Conservation (phyloP, 2,329 filamentous ascomycete species). For the Hansfordia pulvinata region DNA sequence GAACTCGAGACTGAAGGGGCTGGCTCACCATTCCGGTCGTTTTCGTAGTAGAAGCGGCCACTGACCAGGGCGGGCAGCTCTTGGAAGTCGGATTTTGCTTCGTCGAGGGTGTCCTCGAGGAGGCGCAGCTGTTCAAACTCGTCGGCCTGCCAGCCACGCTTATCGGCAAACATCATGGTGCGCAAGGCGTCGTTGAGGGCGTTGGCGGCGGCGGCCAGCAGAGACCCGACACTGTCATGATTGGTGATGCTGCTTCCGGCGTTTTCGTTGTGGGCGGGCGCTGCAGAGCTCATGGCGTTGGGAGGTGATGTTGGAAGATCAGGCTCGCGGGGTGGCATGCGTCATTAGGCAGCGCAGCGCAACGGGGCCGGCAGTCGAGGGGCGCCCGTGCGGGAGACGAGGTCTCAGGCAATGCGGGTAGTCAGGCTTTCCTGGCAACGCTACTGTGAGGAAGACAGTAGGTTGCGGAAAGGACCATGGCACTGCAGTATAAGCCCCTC, state of each 20-base stretch:
- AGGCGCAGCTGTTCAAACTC: conserved; percentile 45
- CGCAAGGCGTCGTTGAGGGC: conserved; percentile 37
- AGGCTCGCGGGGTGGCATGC: too few relatives aligned
- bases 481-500: too few relatives aligned
- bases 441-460: too few relatives aligned
- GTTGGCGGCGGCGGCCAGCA: conserved; percentile 43
- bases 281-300: neutral
- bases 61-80: conserved; percentile 39
- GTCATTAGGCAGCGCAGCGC: too few relatives aligned
- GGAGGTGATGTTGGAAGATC: too few relatives aligned
- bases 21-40: conserved; percentile 37
- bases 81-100: conserved; percentile 48
- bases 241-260: conserved; percentile 14
- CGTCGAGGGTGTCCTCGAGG: conserved; percentile 40
- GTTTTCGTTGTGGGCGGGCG: neutral
- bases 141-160: conserved; percentile 42
- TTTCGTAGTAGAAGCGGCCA: conserved; percentile 42
- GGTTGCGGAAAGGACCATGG: too few relatives aligned
- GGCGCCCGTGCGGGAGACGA: too few relatives aligned
- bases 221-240: conserved; percentile 40
- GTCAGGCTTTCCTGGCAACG: too few relatives aligned
- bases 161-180: conserved; percentile 41
- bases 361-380: too few relatives aligned
- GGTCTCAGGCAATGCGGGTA: too few relatives aligned
- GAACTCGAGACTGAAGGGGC: neutral